phyloP scores from a whole-genome alignment of 2,329 filamentous ascomycete genomes.

The Penicillium olsonii region DNA sequence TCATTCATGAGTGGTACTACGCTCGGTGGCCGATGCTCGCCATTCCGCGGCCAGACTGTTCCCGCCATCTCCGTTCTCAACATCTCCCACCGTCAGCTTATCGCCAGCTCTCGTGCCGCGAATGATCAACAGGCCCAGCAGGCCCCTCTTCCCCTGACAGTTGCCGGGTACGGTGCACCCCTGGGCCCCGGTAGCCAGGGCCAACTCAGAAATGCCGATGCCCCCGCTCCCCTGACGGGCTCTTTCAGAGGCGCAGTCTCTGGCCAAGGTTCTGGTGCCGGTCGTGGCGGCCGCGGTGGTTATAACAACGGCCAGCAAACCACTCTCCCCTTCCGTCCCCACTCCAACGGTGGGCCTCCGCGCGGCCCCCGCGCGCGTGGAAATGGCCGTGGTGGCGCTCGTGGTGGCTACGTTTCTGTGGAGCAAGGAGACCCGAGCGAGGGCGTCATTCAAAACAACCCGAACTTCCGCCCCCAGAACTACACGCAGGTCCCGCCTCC shows the following conservation, averaged over 20 bases:
- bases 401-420: conserved; percentile 41
- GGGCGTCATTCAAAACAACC: conserved; percentile 58
- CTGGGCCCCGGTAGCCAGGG: conserved; percentile 59
- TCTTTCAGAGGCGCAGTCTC: conserved; percentile 60
- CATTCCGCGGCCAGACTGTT: conserved; percentile 93
- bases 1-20: conserved; percentile 98
- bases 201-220: conserved; percentile 59
- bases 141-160: conserved; percentile 56
- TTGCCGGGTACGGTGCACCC: conserved; percentile 58
- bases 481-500: conserved; percentile 56
- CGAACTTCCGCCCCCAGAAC: conserved; percentile 57
- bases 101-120: conserved; percentile 55
- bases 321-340: conserved; percentile 35
- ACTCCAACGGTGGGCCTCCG: conserved; percentile 27
- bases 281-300: conserved; percentile 38
- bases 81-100: conserved; percentile 76
- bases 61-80: conserved; percentile 87
- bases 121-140: conserved; percentile 55
- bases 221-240: conserved; percentile 60
- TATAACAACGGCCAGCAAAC: conserved; percentile 26
- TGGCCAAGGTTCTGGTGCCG: conserved; percentile 45
- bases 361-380: conserved; percentile 36
- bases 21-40: conserved; percentile 82
- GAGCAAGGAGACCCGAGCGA: conserved; percentile 55
- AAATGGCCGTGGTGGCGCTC: conserved; percentile 34